A percentile compares a stretch with the other conserved stretches of the same genome.
These are phyloP conservation scores for Daldinia caldariorum DNA, from an alignment of 495 filamentous ascomycete species.

Conservation along the genomic window DNA sequence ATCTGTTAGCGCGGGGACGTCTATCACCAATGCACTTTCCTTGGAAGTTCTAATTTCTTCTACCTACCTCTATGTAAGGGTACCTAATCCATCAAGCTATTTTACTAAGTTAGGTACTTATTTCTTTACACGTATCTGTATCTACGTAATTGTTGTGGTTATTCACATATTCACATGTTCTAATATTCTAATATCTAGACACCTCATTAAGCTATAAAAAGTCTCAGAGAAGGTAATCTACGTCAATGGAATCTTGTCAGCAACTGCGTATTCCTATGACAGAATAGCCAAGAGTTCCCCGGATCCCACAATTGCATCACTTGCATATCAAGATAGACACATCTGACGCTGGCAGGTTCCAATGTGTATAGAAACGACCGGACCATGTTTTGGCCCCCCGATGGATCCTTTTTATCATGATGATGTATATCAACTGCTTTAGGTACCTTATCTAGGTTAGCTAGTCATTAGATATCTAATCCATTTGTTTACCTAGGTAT, in stretches of 20 bases:
- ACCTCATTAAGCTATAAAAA: not conserved
- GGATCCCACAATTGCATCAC: slow-evolving; percentile 43
- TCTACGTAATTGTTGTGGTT: not conserved
- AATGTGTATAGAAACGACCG: not conserved
- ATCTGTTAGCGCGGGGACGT: slow-evolving; percentile 8
- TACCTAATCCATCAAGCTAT: no score
- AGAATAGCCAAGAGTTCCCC: slow-evolving; percentile 28
- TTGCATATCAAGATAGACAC: slow-evolving; percentile 33
- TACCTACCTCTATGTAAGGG: no score
- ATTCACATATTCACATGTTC: no score
- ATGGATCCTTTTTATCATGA: slow-evolving; percentile 22
- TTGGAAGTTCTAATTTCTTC: not conserved
- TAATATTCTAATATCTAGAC: no score
- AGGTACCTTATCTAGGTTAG: slow-evolving; percentile 2
- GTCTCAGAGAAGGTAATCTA: not conserved
- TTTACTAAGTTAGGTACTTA: no score
- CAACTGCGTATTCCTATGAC: slow-evolving; percentile 14
- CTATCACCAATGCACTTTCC: not conserved
- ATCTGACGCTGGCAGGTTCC: slow-evolving; percentile 15
- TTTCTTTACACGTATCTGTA: not conserved
- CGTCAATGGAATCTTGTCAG: slow-evolving; percentile 13
- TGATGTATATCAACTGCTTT: not conserved
- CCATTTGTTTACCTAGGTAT: not conserved
- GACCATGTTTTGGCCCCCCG: slow-evolving; percentile 6
- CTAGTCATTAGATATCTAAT: not conserved